These are phyloP conservation scores for Nemania bipapillata DNA, from an alignment of 2,329 filamentous ascomycete genomes.

Conservation along the genomic window DNA sequence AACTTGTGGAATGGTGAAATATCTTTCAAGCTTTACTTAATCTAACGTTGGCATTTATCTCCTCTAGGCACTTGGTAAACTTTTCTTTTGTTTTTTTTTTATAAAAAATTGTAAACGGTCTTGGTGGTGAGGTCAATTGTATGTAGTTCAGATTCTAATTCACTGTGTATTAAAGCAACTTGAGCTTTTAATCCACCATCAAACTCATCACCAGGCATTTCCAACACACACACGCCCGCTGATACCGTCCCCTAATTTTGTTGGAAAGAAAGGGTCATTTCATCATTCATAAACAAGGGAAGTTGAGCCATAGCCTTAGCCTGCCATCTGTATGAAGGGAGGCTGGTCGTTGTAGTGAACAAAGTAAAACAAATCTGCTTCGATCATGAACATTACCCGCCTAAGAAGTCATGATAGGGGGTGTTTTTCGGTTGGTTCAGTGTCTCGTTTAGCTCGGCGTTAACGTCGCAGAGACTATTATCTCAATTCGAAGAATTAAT, in stretches of 20 bases:
- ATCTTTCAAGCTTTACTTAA: neutral
- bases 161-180: constrained; percentile 53
- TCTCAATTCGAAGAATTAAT: constrained; percentile 49
- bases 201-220: constrained; percentile 55
- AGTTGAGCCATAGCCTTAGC: constrained; percentile 49
- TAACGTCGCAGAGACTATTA: constrained; percentile 42
- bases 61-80: neutral
- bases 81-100: no score
- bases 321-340: constrained; percentile 41
- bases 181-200: constrained; percentile 52
- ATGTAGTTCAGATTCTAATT: constrained; percentile 49
- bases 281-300: constrained; percentile 53
- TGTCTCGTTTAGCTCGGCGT: constrained; percentile 50
- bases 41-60: neutral
- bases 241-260: constrained; percentile 55
- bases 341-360: constrained; percentile 44
- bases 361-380: constrained; percentile 49
- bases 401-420: constrained; percentile 50
- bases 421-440: constrained; percentile 48
- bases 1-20: neutral
- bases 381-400: constrained; percentile 52
- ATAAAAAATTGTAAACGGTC: neutral
- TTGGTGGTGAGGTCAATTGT: constrained; percentile 36
- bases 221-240: constrained; percentile 52
- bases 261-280: constrained; percentile 51